A percentile compares a stretch with the other conserved stretches of the same genome.
Conservation (phyloP, 345 rosid genomes). For the Citrus inodora region DNA sequence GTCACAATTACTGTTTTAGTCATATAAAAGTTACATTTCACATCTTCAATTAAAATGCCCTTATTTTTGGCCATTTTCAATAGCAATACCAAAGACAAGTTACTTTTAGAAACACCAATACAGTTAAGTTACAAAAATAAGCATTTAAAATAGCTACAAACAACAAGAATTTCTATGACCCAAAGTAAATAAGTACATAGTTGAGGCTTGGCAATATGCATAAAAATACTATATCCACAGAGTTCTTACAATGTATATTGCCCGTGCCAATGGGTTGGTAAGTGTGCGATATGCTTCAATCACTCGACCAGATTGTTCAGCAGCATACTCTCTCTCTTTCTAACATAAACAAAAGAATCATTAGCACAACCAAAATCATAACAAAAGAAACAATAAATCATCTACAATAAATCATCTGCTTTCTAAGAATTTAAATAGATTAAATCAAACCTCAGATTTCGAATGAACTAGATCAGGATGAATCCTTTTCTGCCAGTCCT, state of each 20-base stretch:
- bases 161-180: not conserved
- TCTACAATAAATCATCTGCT: not conserved
- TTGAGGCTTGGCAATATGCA: not conserved
- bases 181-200: not conserved
- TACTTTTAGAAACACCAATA: not conserved
- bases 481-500: slow-evolving; percentile 87
- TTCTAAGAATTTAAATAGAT: not conserved
- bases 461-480: slow-evolving; percentile 98
- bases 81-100: not conserved
- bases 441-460: slow-evolving; percentile 66
- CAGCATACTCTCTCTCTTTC: slow-evolving; percentile 84
- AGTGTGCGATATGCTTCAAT: slow-evolving; percentile 81
- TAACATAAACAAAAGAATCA: slow-evolving; percentile 6
- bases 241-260: slow-evolving; percentile 73
- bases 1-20: not conserved
- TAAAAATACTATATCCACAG: not conserved
- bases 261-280: slow-evolving; percentile 55
- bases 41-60: not conserved
- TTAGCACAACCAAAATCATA: not conserved
- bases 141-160: slow-evolving; percentile 8
- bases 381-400: not conserved
- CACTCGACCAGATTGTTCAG: slow-evolving; percentile 81
- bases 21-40: not conserved
- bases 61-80: not conserved
- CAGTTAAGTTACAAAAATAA: not conserved